Base-by-base conservation (phyloP, 345 rosid genomes). In the Psidium friedrichsthalianum region DNA sequence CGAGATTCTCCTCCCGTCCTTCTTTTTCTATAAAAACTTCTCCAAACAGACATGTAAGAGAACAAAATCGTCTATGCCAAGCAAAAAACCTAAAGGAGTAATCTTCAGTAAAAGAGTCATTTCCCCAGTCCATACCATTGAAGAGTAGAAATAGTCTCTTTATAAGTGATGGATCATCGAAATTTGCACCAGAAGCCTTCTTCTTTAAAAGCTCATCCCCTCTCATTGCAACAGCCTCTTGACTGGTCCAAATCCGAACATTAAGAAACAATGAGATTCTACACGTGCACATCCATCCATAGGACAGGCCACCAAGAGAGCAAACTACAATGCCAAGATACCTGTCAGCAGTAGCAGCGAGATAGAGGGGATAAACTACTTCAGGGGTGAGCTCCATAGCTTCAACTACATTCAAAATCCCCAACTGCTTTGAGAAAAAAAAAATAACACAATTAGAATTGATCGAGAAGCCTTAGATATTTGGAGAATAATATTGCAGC, bases 181-280 rank as follows among this genome's bases (percentile, higher is more conserved):
- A 91, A 91, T 95, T 94, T 86, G 94, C 94, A 85, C 85, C 91
- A 56, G 92, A 90, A 85, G 94, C 94, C 90, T 89, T 91, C 92
- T 93, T 96, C 92, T 93, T 96, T 81, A 95, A 88, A 88, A 96
- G 96, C 86, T 93, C 98, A 88, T 94, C 98, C 88, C 99, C 99
- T 90, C 94, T 92, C 90, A 90, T 94, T 86, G 92, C 89, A 87
- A 96, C 98, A 87, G 94, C 90, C 86, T 93, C 98, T 94, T 94
- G 98, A 89, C 98, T 96, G 88, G 90, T 90, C 88, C 3, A 84
- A 85, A 87, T 69, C 86, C 82, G 14, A 88, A 87, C 86, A 89
- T 74, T 82, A 91, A 86, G 86, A 59, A 87, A 87, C n/a, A 69
- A 69, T 69, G 25, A 47, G 69, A 83, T 86, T 82, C 84, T 11